Conservation (phyloP, 805 yeast species). For the Candida mattraensis region DNA sequence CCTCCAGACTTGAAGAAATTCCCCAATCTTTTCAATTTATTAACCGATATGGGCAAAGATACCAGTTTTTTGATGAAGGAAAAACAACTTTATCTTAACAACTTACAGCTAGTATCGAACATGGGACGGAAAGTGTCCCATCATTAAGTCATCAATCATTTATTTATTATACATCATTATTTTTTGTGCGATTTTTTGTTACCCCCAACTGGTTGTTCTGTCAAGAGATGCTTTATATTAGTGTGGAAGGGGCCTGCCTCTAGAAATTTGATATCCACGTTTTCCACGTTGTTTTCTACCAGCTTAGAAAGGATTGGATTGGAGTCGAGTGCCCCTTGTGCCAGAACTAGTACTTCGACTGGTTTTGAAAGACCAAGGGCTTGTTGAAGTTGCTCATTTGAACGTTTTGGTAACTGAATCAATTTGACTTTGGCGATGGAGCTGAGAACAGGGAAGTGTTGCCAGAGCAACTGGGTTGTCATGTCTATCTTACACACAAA, state of each 20-base stretch:
- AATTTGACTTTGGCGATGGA: conserved; percentile 54
- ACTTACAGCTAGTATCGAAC: conserved; percentile 4
- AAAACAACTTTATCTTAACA: conserved; percentile 4
- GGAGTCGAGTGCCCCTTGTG: conserved; percentile 13
- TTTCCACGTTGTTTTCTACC: conserved; percentile 21
- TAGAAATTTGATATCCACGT: conserved; percentile 28
- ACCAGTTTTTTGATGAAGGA: conserved; percentile 4
- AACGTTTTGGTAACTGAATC: conserved; percentile 57
- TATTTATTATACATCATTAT: conserved; percentile 8
- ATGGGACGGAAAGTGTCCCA: conserved; percentile 11
- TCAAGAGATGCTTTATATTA: conserved; percentile 42
- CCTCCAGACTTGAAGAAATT: conserved; percentile 13
- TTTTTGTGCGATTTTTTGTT: conserved; percentile 27
- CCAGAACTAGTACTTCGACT: conserved; percentile 22
- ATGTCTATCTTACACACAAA: conserved; percentile 54
- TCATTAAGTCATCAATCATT: conserved; percentile 3
- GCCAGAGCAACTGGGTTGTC: conserved; percentile 46
- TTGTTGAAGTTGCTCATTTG: conserved; percentile 21
- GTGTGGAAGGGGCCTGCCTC: conserved; percentile 21
- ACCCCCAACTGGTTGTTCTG: conserved; percentile 51
- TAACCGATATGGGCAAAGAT: conserved; percentile 21
- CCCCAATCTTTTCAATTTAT: conserved; percentile 10
- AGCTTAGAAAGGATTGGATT: conserved; percentile 16
- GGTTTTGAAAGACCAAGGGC: conserved; percentile 15
- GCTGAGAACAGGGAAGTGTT: conserved; percentile 58